Percentiles rank a stretch among this genome's conserved stretches.
Evolutionary conservation across 352 stramenopile species (phyloP).

Genomic region (Phytophthora rubi): DNA sequence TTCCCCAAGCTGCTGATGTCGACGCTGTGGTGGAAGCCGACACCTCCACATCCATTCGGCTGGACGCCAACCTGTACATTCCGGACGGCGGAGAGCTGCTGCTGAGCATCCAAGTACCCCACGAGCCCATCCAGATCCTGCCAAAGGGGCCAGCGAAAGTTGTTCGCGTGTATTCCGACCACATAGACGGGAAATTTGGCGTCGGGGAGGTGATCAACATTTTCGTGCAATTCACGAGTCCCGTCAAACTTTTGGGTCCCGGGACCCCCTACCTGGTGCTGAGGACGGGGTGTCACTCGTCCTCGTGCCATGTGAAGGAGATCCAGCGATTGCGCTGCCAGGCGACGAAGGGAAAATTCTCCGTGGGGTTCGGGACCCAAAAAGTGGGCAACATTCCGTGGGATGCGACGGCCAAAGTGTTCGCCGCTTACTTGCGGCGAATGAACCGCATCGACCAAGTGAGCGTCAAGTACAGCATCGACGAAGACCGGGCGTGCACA

Average conservation of each 20-base stretch:
- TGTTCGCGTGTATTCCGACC: conserved; percentile 62
- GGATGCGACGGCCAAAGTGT: conserved; percentile 50
- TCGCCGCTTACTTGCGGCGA: conserved; percentile 56
- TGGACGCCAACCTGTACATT: conserved; percentile 78
- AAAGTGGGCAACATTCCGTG: conserved; percentile 73
- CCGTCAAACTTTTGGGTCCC: conserved; percentile 56
- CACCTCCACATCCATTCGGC: conserved; percentile 54
- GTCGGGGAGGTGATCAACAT: conserved; percentile 69
- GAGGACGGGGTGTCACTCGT: conserved; percentile 59
- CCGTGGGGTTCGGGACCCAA: conserved; percentile 59
- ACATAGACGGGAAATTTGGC: conserved; percentile 51
- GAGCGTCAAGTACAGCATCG: conserved; percentile 63
- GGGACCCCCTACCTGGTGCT: conserved; percentile 56
- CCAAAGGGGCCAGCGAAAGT: conserved; percentile 66
- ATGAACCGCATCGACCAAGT: conserved; percentile 76
- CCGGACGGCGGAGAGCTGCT: conserved; percentile 74
- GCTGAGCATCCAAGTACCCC: conserved; percentile 67
- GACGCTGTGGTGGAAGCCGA: conserved; percentile 54
- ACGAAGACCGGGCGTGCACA: conserved; percentile 65
- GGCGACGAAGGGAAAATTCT: conserved; percentile 71
- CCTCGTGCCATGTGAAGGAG: conserved; percentile 60
- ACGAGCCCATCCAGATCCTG: conserved; percentile 58
- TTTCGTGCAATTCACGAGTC: conserved; percentile 75
- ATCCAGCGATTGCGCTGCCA: conserved; percentile 68
- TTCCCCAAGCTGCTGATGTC: conserved; percentile 59